A percentile compares a stretch with the other conserved stretches of the same genome.
Evolutionary conservation across 192 early-diverging fungal genomes (phyloP).

Genomic region (Chytriomyces confervae): DNA sequence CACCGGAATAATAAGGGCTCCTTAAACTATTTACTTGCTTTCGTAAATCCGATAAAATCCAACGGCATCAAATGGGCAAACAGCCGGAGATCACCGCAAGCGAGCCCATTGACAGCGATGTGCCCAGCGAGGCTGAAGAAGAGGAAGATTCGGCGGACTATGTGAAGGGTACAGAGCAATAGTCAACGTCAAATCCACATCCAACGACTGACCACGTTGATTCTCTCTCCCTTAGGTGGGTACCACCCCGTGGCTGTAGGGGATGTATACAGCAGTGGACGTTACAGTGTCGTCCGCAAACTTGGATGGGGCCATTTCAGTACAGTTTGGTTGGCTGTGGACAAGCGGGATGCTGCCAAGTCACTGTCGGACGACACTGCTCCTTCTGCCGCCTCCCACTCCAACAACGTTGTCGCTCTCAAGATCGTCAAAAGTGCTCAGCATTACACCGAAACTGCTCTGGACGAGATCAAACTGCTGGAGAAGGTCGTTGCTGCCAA

Average conservation of each 20-base stretch:
- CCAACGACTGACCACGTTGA: neutral
- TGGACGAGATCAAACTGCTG: conserved; percentile 95
- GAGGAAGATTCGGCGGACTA: conserved; percentile 94
- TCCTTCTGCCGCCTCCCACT: neutral
- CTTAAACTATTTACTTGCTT: neutral
- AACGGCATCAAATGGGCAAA: neutral
- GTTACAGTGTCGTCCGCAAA: conserved; percentile 85
- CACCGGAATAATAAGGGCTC: too few relatives aligned
- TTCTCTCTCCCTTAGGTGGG: conserved; percentile 59
- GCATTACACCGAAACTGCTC: conserved; percentile 94
- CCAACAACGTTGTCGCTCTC: conserved; percentile 80
- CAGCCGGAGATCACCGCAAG: conserved; percentile 3
- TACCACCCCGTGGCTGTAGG: conserved; percentile 91
- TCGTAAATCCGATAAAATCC: neutral
- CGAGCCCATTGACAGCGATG: conserved; percentile 25
- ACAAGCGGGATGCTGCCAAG: neutral
- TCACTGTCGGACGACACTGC: neutral
- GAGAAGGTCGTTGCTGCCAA: conserved; percentile 77
- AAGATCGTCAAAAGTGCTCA: conserved; percentile 97
- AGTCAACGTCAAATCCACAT: neutral
- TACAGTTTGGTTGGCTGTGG: conserved; percentile 89
- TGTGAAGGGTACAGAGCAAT: conserved; percentile 61
- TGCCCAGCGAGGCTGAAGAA: conserved; percentile 41
- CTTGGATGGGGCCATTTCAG: conserved; percentile 99
- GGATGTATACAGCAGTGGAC: conserved; percentile 75